These are phyloP conservation scores for Paxillus ammoniavirescens DNA, from an alignment of 768 basidiomycete genomes.

Conservation along the genomic window DNA sequence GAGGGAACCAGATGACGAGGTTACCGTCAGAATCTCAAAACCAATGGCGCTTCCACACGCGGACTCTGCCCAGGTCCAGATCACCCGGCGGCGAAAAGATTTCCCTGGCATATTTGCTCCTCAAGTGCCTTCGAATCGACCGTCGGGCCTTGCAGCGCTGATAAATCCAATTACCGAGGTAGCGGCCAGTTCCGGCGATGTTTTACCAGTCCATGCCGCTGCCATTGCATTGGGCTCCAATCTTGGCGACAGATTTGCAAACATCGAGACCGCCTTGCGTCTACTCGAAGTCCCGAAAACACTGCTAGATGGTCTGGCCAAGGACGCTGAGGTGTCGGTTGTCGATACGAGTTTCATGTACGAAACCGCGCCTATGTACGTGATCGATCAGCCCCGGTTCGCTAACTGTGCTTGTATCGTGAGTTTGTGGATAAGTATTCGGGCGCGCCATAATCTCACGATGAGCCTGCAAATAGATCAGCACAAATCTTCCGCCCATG, in stretches of 20 bases:
- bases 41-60: slow-evolving; percentile 71
- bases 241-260: slow-evolving; percentile 79
- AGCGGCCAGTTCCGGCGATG: too few species aligned
- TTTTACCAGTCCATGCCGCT: slow-evolving; percentile 33
- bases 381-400: slow-evolving; percentile 84
- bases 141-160: neutral
- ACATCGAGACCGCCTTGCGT: slow-evolving; percentile 77
- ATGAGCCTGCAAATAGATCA: slow-evolving; percentile 52
- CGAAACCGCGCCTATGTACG: slow-evolving; percentile 95
- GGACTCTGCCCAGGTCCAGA: slow-evolving; percentile 59
- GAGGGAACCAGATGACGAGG: slow-evolving; percentile 17
- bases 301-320: slow-evolving; percentile 21
- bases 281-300: slow-evolving; percentile 55
- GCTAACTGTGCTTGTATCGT: slow-evolving; percentile 92
- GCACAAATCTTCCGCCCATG: slow-evolving; percentile 64
- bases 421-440: slow-evolving; percentile 26
- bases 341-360: slow-evolving; percentile 88
- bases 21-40: slow-evolving; percentile 65
- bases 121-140: neutral
- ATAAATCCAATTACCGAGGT: neutral
- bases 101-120: slow-evolving; percentile 24
- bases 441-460: neutral
- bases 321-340: slow-evolving; percentile 38
- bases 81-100: slow-evolving; percentile 45
- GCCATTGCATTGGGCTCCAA: slow-evolving; percentile 89